phyloP scores from a whole-genome alignment of 2,329 filamentous ascomycete species.

The Diaporthe sp. region DNA sequence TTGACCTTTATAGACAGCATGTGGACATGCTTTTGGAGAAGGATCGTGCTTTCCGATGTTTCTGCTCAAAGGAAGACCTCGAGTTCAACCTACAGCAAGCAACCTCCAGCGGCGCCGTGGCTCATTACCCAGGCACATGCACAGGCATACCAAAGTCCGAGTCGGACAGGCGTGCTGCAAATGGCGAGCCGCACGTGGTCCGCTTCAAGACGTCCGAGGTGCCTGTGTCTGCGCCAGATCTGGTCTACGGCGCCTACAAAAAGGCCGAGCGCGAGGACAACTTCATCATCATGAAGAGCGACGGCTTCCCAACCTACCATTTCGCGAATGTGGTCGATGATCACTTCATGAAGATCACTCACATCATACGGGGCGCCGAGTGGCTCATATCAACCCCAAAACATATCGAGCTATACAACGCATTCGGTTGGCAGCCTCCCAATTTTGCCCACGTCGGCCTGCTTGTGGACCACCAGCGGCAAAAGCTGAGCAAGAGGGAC shows the following conservation, averaged over 20 bases:
- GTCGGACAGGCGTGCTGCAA: slow-evolving; percentile 77
- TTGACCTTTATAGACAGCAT: slow-evolving; percentile 79
- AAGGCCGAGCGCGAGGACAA: slow-evolving; percentile 76
- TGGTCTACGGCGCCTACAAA: slow-evolving; percentile 81
- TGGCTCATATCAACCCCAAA: slow-evolving; percentile 96
- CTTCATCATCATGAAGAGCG: slow-evolving; percentile 90
- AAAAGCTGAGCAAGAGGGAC: slow-evolving; percentile 91
- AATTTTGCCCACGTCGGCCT: slow-evolving; percentile 86
- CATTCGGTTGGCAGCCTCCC: slow-evolving; percentile 81
- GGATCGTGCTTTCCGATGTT: slow-evolving; percentile 91
- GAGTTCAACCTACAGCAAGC: slow-evolving; percentile 63
- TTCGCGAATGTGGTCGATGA: slow-evolving; percentile 98
- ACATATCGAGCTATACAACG: slow-evolving; percentile 78
- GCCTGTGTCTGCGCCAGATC: slow-evolving; percentile 78
- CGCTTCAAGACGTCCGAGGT: slow-evolving; percentile 77
- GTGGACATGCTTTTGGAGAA: slow-evolving; percentile 77
- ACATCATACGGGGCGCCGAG: slow-evolving; percentile 94
- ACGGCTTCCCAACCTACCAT: slow-evolving; percentile 95
- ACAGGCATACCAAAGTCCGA: slow-evolving; percentile 75
- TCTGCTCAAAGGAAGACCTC: slow-evolving; percentile 80
- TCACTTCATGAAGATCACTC: slow-evolving; percentile 94
- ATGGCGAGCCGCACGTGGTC: slow-evolving; percentile 81
- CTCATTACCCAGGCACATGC: slow-evolving; percentile 76
- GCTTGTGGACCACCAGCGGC: slow-evolving; percentile 75
- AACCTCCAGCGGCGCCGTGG: slow-evolving; percentile 53